Evolutionary conservation across 2,329 filamentous ascomycete species (phyloP).

Genomic region (Fusarium sp.): DNA sequence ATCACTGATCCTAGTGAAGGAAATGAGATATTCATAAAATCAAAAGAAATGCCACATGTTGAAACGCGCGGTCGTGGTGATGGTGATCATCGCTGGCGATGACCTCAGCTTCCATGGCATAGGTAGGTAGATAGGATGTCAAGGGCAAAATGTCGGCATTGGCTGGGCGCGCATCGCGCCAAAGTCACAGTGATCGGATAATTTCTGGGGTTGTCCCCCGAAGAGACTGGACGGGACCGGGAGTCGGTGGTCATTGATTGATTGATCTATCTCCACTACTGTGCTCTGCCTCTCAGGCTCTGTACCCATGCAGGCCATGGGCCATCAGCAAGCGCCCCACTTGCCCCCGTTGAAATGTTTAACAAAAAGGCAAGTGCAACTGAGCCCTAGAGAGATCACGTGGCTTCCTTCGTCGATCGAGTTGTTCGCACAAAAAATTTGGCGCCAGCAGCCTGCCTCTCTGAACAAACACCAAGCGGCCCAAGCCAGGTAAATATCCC

Average conservation of each 20-base stretch:
- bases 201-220: constrained; percentile 13
- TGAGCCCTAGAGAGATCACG: constrained; percentile 29
- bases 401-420: constrained; percentile 41
- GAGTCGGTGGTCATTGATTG: background rate
- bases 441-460: constrained; percentile 45
- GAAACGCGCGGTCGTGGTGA: constrained; percentile 15
- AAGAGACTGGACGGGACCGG: background rate
- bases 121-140: constrained; percentile 9
- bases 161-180: constrained; percentile 22
- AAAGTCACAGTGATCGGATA: constrained; percentile 12
- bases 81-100: constrained; percentile 22
- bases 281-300: too few relatives aligned
- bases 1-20: background rate
- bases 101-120: constrained; percentile 24
- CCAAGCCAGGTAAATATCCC: constrained; percentile 52
- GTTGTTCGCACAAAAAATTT: constrained; percentile 53
- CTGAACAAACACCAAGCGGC: constrained; percentile 56
- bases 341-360: background rate
- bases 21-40: background rate
- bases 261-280: background rate
- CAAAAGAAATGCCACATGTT: background rate
- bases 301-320: too few relatives aligned
- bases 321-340: constrained; percentile 10
- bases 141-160: constrained; percentile 22
- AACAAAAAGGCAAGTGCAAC: background rate